phyloP scores from a whole-genome alignment of 768 basidiomycete species.

The Boletus rex-veris region DNA sequence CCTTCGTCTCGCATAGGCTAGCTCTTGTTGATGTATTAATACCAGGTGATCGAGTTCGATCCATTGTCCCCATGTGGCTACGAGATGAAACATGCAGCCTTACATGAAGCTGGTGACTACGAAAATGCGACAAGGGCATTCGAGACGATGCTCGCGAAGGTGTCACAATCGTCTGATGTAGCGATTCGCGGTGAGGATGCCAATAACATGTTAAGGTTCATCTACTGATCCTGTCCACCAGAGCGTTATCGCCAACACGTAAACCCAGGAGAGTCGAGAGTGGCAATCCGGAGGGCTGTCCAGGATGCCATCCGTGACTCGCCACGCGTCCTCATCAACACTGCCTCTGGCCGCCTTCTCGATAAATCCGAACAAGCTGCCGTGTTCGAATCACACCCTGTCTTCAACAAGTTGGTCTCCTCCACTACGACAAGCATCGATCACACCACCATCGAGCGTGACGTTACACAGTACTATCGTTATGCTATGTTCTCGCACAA shows the following conservation, averaged over 20 bases:
- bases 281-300: not conserved
- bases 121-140: not conserved
- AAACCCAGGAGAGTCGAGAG: not conserved
- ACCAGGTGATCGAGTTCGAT: not conserved
- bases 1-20: not conserved
- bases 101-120: not conserved
- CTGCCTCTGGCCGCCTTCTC: not conserved
- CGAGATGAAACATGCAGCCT: not conserved
- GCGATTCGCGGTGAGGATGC: not conserved
- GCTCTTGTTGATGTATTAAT: not conserved
- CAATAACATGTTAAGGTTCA: not conserved
- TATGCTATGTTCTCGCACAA: not conserved
- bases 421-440: not conserved
- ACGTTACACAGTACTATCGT: not conserved
- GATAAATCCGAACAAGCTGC: not conserved
- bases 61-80: not conserved
- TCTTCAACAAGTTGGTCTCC: not conserved
- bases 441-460: not conserved
- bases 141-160: not conserved
- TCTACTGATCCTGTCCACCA: not conserved
- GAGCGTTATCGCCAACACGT: not conserved
- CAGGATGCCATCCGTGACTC: not conserved
- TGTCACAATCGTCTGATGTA: not conserved
- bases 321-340: not conserved
- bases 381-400: not conserved